Conservation (phyloP, 495 filamentous ascomycete genomes). For the Hypoxylon lienhwacheense region DNA sequence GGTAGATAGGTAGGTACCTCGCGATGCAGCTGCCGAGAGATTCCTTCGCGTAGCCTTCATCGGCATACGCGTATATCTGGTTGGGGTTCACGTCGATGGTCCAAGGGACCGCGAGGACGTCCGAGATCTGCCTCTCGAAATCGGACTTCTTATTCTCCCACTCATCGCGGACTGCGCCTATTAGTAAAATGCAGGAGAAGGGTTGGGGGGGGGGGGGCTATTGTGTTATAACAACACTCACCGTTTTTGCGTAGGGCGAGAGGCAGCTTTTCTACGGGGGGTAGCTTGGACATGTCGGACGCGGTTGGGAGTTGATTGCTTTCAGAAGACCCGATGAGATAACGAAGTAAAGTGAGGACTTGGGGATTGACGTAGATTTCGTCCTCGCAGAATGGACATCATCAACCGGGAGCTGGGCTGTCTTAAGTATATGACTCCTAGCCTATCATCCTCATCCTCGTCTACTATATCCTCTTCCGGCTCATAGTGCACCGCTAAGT, state of each 20-base stretch:
- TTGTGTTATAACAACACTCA: slow-evolving; percentile 35
- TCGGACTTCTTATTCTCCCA: slow-evolving; percentile 53
- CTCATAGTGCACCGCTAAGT: too few species aligned
- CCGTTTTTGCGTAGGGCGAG: slow-evolving; percentile 57
- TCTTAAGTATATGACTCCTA: slow-evolving; percentile 4
- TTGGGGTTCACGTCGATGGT: slow-evolving; percentile 51
- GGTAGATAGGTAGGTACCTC: slow-evolving; percentile 36
- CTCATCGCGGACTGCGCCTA: slow-evolving; percentile 51
- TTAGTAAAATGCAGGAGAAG: too few species aligned
- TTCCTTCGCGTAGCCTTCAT: slow-evolving; percentile 50
- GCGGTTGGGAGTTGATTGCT: not conserved
- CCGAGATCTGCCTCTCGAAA: slow-evolving; percentile 47
- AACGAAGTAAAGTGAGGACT: not conserved
- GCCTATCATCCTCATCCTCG: not conserved
- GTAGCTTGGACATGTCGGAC: slow-evolving; percentile 43
- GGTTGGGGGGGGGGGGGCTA: not conserved
- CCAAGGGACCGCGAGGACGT: slow-evolving; percentile 49
- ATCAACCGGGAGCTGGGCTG: not conserved
- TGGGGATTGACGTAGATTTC: too few species aligned
- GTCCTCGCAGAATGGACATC: not conserved
- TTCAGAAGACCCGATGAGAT: not conserved
- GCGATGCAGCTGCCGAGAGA: slow-evolving; percentile 50
- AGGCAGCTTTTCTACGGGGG: slow-evolving; percentile 55
- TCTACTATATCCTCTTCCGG: not conserved
- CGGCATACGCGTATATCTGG: slow-evolving; percentile 53